These are phyloP conservation scores for Ricinus communis DNA, from an alignment of 345 rosid species.

Conservation along the genomic window DNA sequence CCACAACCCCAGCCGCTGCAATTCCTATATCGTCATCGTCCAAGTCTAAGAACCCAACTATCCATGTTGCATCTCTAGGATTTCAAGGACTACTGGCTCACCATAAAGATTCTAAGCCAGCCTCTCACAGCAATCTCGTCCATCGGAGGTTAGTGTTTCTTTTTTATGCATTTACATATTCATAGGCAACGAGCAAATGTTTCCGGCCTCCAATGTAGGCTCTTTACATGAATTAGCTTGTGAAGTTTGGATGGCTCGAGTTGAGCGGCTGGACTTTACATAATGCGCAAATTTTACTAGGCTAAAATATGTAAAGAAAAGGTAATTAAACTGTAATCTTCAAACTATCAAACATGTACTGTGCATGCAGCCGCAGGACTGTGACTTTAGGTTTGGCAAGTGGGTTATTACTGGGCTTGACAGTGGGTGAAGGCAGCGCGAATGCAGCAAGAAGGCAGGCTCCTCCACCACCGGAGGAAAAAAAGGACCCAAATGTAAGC, in stretches of 20 bases:
- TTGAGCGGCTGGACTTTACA: background rate
- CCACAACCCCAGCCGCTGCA: constrained; percentile 30
- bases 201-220: background rate
- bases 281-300: background rate
- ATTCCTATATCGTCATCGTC: constrained; percentile 8
- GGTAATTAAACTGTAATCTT: no score
- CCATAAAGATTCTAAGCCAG: constrained; percentile 4
- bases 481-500: constrained; percentile 68
- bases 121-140: constrained; percentile 24
- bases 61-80: constrained; percentile 19
- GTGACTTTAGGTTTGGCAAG: constrained; percentile 44
- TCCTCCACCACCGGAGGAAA: constrained; percentile 57
- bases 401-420: constrained; percentile 50
- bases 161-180: background rate
- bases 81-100: constrained; percentile 23
- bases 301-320: no score
- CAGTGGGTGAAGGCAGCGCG: constrained; percentile 35
- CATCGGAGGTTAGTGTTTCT: constrained; percentile 42
- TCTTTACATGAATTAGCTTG: background rate
- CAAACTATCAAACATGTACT: no score
- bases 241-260: no score
- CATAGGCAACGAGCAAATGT: background rate
- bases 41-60: constrained; percentile 7
- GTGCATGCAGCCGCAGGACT: no score
- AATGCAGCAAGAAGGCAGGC: constrained; percentile 66